Evolutionary conservation across 345 rosid genomes (phyloP), one percentile per base, ranked within the genome.

Genomic region (Melaleuca quinquenervia): DNA sequence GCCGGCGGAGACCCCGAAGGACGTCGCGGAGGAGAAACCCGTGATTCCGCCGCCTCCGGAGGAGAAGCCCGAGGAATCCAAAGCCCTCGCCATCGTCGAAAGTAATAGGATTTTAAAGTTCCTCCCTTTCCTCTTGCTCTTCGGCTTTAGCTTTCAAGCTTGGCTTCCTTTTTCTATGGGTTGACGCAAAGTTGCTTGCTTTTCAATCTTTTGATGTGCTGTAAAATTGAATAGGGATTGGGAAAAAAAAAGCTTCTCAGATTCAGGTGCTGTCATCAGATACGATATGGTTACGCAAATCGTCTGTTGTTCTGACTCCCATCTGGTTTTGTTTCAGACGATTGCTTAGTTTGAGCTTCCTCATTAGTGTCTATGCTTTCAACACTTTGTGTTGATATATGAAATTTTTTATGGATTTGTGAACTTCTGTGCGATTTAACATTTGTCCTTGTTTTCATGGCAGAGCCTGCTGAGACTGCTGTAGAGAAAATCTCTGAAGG

Each of bases 1-100:
- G 80, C 51, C 89, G 10, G 86, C 53, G 32, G 90, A 90, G 15
- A 50, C 86, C 52, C 85, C 91, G 10, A 89, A 90, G 83, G 92
- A 91, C 11, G 88, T 87, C 41, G 64, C 88, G 54, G 92, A 91
- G 86, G 93, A 92, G 90, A 92, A 93, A 87, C 16, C 92, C 20
- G 87, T 88, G 11, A 84, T 90, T 85, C 88, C 87, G 50, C 82
- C 91, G 32, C 62, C 82, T 52, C 88, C 90, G 15, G 91, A 90
- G 82, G 90, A 88, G 84, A 85, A 85, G 20, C 90, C 78, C 8
- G 90, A 82, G 4, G 91, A 89, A 18, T 76, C 93, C 18, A 86
- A 89, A 88, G 91, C 91, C 51, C 44, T 91, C 75, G 90, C 83
- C 22, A 51, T 87, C 8, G 87, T 89, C 52, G 90, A 91, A 86